A percentile compares a stretch with the other conserved stretches of the same genome.
Evolutionary conservation across 768 basidiomycete species (phyloP).

Genomic region (Holtermannia corniformis): DNA sequence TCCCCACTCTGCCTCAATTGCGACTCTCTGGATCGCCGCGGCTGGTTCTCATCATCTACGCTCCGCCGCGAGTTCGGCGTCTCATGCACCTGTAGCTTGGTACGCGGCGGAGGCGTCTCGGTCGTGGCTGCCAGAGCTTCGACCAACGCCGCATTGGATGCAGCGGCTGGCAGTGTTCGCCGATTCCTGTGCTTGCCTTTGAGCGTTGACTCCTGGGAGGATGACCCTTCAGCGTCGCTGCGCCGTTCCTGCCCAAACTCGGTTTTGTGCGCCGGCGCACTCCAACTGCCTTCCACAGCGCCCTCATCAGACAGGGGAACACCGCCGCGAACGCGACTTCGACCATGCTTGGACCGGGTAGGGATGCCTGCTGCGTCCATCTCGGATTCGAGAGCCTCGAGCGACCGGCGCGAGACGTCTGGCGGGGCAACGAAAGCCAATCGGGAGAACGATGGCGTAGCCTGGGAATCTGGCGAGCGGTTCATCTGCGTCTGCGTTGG

Average conservation of each 20-base stretch:
- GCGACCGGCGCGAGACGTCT: conserved; percentile 5
- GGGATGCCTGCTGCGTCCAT: neutral
- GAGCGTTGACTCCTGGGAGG: conserved; percentile 4
- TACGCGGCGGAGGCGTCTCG: neutral
- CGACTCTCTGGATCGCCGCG: conserved; percentile 2
- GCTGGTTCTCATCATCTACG: neutral
- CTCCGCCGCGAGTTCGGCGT: conserved; percentile 6
- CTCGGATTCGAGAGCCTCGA: conserved; percentile 8
- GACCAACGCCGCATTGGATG: neutral
- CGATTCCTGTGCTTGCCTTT: conserved; percentile 15
- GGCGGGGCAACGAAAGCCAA: conserved; percentile 9
- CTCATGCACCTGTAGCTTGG: neutral
- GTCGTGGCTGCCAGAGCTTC: neutral
- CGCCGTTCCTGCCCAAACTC: conserved; percentile 13
- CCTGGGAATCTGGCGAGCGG: neutral
- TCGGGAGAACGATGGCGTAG: neutral
- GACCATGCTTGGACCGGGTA: neutral
- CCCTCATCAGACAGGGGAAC: neutral
- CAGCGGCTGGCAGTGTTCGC: conserved; percentile 9
- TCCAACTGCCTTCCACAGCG: conserved; percentile 4
- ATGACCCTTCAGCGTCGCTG: conserved; percentile 6
- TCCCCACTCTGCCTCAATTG: conserved; percentile 12
- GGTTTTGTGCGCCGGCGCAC: conserved; percentile 19
- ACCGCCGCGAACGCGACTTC: neutral
- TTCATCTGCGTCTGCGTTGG: neutral